Conservation (phyloP, 768 basidiomycete genomes). For the Kwoniella sp. region DNA sequence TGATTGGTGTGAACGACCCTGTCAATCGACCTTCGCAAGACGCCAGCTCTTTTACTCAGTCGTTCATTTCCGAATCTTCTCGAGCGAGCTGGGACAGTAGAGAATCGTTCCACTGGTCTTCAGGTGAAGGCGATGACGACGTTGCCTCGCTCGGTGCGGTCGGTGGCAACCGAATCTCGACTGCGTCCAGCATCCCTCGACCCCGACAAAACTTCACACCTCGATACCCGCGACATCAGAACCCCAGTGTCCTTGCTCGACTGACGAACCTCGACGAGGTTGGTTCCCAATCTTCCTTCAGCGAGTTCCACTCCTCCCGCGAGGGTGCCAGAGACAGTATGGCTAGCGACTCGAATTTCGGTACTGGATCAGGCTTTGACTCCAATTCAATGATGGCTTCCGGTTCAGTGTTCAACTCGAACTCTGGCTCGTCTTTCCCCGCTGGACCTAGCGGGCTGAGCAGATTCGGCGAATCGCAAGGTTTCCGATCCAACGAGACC, state of each 20-base stretch:
- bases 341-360: conserved; percentile 14
- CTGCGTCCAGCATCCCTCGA: conserved; percentile 44
- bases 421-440: conserved; percentile 32
- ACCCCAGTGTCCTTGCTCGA: conserved; percentile 44
- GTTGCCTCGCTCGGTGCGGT: conserved; percentile 21
- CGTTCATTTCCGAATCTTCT: conserved; percentile 41
- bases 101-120: conserved; percentile 54
- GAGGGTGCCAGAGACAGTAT: conserved; percentile 21
- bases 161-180: conserved; percentile 41
- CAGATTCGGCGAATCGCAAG: conserved; percentile 44
- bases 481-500: conserved; percentile 47
- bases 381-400: conserved; percentile 28
- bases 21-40: conserved; percentile 39
- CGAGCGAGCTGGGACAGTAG: conserved; percentile 54
- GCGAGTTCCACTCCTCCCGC: conserved; percentile 43
- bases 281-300: conserved; percentile 46
- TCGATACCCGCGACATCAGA: conserved; percentile 52
- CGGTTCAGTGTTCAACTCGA: conserved; percentile 18
- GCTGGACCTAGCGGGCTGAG: conserved; percentile 46
- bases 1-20: conserved; percentile 49
- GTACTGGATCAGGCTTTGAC: conserved; percentile 18
- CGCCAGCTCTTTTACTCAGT: conserved; percentile 51
- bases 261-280: conserved; percentile 38
- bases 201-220: conserved; percentile 55
- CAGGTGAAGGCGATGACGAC: conserved; percentile 29